These are phyloP conservation scores for Salix exigua DNA, from an alignment of 345 rosid species.

Conservation along the genomic window DNA sequence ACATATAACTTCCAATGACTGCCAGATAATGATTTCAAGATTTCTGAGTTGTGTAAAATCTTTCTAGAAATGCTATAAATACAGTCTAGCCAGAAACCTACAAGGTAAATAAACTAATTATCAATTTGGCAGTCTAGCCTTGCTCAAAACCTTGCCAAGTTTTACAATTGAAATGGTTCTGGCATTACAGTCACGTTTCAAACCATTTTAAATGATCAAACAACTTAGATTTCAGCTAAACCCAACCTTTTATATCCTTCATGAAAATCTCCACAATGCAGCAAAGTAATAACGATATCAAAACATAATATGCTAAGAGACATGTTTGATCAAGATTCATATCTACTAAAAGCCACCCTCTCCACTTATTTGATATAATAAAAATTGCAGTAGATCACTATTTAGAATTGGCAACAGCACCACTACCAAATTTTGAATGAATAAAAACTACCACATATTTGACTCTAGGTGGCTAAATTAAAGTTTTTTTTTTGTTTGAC, in stretches of 20 bases:
- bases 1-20: not conserved
- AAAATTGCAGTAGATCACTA: not conserved
- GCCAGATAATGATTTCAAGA: not conserved
- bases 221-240: not conserved
- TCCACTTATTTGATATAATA: not conserved
- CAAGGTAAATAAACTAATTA: too few relatives aligned
- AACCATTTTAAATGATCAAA: not conserved
- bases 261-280: not conserved
- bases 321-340: not conserved
- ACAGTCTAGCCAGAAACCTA: too few relatives aligned
- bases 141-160: not conserved
- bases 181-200: not conserved
- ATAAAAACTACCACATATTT: not conserved
- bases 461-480: not conserved
- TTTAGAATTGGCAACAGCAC: not conserved
- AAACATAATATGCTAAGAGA: not conserved
- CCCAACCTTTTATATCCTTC: not conserved
- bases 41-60: not conserved
- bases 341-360: not conserved
- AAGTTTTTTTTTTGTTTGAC: slow-evolving; percentile 14
- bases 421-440: not conserved
- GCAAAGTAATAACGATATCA: not conserved
- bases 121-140: not conserved
- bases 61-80: too few relatives aligned
- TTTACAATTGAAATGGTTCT: not conserved